A percentile compares a stretch with the other conserved stretches of the same genome.
These are phyloP conservation scores for Rachicladosporium sp. DNA, from an alignment of 2,329 filamentous ascomycete species.

Conservation along the genomic window DNA sequence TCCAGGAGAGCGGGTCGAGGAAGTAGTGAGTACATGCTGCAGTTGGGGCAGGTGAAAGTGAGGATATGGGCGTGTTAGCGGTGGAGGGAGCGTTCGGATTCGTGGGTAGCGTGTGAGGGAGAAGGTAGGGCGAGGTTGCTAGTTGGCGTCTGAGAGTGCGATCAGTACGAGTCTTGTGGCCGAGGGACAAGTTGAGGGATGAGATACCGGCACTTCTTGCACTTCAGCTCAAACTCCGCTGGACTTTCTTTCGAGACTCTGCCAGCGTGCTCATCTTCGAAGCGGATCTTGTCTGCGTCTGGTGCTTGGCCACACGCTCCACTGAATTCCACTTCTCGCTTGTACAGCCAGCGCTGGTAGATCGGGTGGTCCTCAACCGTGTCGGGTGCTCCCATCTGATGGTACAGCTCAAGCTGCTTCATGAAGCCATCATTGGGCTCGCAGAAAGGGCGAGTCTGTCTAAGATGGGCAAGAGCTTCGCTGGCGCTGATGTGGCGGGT, in stretches of 20 bases:
- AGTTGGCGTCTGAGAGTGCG: constrained; percentile 40
- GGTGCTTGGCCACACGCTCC: constrained; percentile 69
- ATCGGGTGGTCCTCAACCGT: constrained; percentile 55
- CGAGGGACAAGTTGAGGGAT: neutral
- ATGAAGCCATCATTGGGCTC: constrained; percentile 91
- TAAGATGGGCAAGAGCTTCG: constrained; percentile 59
- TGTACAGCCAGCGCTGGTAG: constrained; percentile 71
- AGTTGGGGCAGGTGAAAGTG: no score
- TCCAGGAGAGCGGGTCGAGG: constrained; percentile 87
- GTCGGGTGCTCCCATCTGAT: constrained; percentile 54
- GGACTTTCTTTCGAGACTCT: constrained; percentile 13
- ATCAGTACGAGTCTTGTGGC: neutral
- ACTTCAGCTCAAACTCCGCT: constrained; percentile 55
- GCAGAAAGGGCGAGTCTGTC: constrained; percentile 59
- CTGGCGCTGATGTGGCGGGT: constrained; percentile 37
- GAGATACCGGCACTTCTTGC: constrained; percentile 72
- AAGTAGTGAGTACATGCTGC: constrained; percentile 71
- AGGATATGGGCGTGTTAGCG: no score
- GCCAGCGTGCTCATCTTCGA: constrained; percentile 53
- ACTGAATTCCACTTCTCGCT: constrained; percentile 52
- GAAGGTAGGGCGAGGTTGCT: constrained; percentile 55
- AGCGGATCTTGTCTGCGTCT: constrained; percentile 60
- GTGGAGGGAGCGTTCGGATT: no score
- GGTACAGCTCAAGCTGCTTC: constrained; percentile 75
- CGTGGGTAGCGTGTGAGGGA: constrained; percentile 39